Conservation (phyloP, 2,329 filamentous ascomycete species). For the Monosporascus sp. region DNA sequence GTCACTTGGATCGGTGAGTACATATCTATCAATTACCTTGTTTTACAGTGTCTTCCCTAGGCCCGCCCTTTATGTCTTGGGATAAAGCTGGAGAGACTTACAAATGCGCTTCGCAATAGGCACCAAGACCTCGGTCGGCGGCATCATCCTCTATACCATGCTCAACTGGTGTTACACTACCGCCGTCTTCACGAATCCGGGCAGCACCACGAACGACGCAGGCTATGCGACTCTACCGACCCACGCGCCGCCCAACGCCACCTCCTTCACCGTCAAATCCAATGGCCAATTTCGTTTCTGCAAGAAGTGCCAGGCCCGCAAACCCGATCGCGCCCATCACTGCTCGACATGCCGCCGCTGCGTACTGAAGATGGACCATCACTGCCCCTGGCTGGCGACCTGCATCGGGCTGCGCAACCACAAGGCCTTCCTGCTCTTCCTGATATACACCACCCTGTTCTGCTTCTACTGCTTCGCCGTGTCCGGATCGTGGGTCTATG, state of each 20-base stretch:
- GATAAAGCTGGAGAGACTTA: constrained; percentile 4
- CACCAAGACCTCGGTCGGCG: constrained; percentile 53
- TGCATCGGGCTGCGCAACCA: constrained; percentile 93
- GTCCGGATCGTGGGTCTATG: constrained; percentile 76
- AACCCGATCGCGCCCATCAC: constrained; percentile 94
- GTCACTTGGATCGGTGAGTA: constrained; percentile 53
- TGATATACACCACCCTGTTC: constrained; percentile 84
- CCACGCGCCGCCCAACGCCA: constrained; percentile 53
- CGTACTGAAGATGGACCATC: constrained; percentile 99
- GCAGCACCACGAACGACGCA: constrained; percentile 57
- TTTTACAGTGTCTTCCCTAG: background rate
- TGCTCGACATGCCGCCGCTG: constrained; percentile 92
- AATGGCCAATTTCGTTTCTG: constrained; percentile 85
- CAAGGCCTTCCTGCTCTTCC: constrained; percentile 89
- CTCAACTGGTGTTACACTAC: constrained; percentile 87
- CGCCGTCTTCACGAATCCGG: constrained; percentile 89
- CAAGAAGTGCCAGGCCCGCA: constrained; percentile 93
- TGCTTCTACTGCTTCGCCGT: constrained; percentile 77
- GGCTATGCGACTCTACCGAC: constrained; percentile 80
- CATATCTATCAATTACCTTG: background rate
- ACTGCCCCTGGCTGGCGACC: constrained; percentile 96
- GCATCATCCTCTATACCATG: constrained; percentile 66
- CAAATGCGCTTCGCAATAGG: constrained; percentile 32
- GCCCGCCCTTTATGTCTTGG: constrained; percentile 10
- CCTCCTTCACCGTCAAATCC: constrained; percentile 86